Percentiles rank a stretch among this genome's conserved stretches.
Conservation (phyloP, 108 stramenopile genomes). For the Mediolabrus comicus region DNA sequence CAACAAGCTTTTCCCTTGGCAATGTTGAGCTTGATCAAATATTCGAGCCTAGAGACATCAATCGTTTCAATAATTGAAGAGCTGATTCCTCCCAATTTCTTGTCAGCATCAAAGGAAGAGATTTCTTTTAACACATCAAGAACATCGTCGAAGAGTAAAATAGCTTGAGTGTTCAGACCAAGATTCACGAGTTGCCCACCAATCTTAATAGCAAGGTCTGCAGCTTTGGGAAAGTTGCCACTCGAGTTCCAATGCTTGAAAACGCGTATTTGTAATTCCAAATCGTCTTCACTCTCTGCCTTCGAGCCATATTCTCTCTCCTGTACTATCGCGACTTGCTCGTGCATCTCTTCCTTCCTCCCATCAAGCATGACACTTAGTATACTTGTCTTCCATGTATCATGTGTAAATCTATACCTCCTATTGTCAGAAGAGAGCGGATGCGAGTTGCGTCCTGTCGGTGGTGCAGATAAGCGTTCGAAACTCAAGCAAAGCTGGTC, state of each 20-base stretch:
- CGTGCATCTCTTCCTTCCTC: constrained; percentile 62
- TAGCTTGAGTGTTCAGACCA: constrained; percentile 57
- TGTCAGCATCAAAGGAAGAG: background rate
- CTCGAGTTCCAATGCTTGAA: constrained; percentile 63
- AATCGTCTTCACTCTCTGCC: constrained; percentile 33
- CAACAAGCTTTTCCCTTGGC: constrained; percentile 35
- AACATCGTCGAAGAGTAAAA: constrained; percentile 51
- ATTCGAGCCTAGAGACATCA: constrained; percentile 30
- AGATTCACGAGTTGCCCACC: constrained; percentile 52
- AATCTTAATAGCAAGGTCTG: constrained; percentile 53
- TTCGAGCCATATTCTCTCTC: constrained; percentile 38
- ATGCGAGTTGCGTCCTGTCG: constrained; percentile 31
- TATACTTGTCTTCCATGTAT: constrained; percentile 60
- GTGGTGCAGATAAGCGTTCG: constrained; percentile 10
- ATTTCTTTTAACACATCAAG: constrained; percentile 43
- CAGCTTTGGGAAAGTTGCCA: constrained; percentile 45
- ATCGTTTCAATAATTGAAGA: constrained; percentile 30
- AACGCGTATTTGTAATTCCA: constrained; percentile 40
- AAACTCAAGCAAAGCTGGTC: constrained; percentile 13
- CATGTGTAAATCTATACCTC: constrained; percentile 55
- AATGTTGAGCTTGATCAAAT: constrained; percentile 35
- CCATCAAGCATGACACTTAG: constrained; percentile 60
- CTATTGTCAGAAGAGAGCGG: constrained; percentile 42
- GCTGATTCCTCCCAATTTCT: constrained; percentile 21
- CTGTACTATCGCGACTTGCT: constrained; percentile 52